Evolutionary conservation across 148 eudicot genomes (phyloP).

Genomic region (Cornus suecica): DNA sequence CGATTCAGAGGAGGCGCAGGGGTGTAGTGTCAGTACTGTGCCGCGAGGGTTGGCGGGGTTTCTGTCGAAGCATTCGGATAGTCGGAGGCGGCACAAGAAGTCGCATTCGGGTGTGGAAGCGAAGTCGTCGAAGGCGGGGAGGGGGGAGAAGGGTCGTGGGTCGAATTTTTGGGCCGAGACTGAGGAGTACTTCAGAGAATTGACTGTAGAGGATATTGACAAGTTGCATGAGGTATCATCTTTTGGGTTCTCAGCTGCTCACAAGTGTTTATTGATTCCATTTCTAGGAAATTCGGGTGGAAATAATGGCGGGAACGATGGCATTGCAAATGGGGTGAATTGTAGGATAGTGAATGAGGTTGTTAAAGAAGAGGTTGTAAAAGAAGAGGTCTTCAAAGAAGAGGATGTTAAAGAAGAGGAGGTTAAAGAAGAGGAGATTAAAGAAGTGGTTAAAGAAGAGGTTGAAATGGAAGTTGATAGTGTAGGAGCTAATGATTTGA

Average conservation of each 20-base stretch:
- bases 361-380: constrained; percentile 2
- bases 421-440: constrained; percentile 11
- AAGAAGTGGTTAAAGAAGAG: constrained; percentile 24
- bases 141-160: constrained; percentile 41
- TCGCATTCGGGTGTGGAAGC: constrained; percentile 41
- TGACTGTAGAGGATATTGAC: constrained; percentile 60
- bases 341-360: constrained; percentile 10
- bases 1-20: constrained; percentile 57
- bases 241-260: constrained; percentile 29
- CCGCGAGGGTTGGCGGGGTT: constrained; percentile 63
- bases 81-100: constrained; percentile 72
- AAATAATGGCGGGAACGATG: constrained; percentile 20
- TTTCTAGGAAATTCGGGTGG: constrained; percentile 25
- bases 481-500: constrained; percentile 7
- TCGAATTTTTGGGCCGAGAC: constrained; percentile 55
- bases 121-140: constrained; percentile 41
- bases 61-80: constrained; percentile 54
- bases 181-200: constrained; percentile 80
- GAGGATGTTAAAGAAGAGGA: constrained; percentile 21
- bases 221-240: constrained; percentile 38
- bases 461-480: constrained; percentile 45
- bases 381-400: constrained; percentile 12
- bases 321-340: constrained; percentile 12
- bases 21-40: constrained; percentile 36
- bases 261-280: constrained; percentile 47